A percentile compares a stretch with the other conserved stretches of the same genome.
These are phyloP conservation scores for Trichophyton verrucosum DNA, from an alignment of 2,329 filamentous ascomycete genomes.

Conservation along the genomic window DNA sequence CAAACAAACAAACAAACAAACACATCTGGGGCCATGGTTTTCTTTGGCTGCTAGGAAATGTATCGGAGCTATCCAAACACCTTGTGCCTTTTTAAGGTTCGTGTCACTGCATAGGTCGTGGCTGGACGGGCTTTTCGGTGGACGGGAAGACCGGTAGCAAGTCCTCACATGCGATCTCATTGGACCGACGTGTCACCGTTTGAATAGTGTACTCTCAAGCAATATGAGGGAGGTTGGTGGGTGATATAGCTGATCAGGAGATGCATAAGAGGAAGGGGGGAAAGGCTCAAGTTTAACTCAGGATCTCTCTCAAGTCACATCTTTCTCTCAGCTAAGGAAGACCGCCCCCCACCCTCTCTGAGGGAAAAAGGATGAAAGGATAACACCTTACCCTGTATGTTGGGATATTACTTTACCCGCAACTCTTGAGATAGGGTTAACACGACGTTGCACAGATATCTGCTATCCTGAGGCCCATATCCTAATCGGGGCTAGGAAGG, in stretches of 20 bases:
- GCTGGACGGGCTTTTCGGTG: not conserved
- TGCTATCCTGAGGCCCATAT: not conserved
- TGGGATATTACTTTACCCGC: not conserved
- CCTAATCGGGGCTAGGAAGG: not conserved
- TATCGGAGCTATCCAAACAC: not conserved
- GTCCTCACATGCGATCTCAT: not conserved
- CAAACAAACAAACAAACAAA: too few species aligned
- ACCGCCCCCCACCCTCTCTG: not conserved
- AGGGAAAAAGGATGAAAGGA: not conserved
- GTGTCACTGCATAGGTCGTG: constrained; percentile 1
- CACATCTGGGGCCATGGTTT: not conserved
- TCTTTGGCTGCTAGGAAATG: not conserved
- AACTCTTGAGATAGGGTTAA: not conserved
- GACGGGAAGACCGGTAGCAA: not conserved
- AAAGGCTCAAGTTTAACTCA: not conserved
- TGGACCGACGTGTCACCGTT: constrained; percentile 5
- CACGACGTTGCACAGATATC: not conserved
- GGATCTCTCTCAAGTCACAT: not conserved
- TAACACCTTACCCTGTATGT: not conserved
- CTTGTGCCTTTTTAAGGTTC: not conserved
- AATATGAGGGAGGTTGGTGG: not conserved
- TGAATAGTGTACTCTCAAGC: not conserved
- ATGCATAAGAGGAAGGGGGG: not conserved
- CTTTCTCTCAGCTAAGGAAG: not conserved
- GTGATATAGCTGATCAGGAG: not conserved